Conservation (phyloP, 805 yeast species). For the Lachancea sp. region DNA sequence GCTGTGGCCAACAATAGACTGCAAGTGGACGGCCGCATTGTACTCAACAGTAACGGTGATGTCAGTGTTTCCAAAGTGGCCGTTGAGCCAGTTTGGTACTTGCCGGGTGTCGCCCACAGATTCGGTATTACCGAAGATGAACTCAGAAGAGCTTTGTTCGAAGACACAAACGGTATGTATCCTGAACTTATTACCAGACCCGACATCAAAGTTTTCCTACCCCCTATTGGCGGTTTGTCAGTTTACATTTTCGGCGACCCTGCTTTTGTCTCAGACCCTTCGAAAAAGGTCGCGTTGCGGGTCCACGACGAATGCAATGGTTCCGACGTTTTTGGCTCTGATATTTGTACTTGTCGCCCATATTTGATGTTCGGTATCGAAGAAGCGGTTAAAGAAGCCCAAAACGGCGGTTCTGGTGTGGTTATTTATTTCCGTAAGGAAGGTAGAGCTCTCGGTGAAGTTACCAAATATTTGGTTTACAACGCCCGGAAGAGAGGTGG, state of each 20-base stretch:
- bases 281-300: slow-evolving; percentile 48
- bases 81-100: slow-evolving; percentile 64
- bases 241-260: slow-evolving; percentile 64
- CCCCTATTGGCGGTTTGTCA: slow-evolving; percentile 65
- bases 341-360: slow-evolving; percentile 66
- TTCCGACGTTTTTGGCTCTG: slow-evolving; percentile 62
- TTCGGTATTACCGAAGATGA: slow-evolving; percentile 51
- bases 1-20: slow-evolving; percentile 49
- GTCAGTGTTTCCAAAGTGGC: slow-evolving; percentile 58
- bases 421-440: slow-evolving; percentile 64
- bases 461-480: slow-evolving; percentile 61
- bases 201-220: slow-evolving; percentile 57
- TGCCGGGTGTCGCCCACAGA: slow-evolving; percentile 63
- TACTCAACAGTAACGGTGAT: slow-evolving; percentile 54
- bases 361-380: slow-evolving; percentile 59
- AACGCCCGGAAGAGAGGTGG: slow-evolving; percentile 66
- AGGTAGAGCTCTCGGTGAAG: slow-evolving; percentile 66
- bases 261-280: slow-evolving; percentile 44
- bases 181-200: slow-evolving; percentile 65
- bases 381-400: slow-evolving; percentile 65
- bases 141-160: slow-evolving; percentile 53
- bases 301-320: slow-evolving; percentile 68
- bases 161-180: slow-evolving; percentile 66
- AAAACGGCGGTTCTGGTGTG: slow-evolving; percentile 57
- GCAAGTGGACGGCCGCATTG: slow-evolving; percentile 54